Conservation (phyloP, 2,329 filamentous ascomycete genomes). For the Aspergillus fijiensis region DNA sequence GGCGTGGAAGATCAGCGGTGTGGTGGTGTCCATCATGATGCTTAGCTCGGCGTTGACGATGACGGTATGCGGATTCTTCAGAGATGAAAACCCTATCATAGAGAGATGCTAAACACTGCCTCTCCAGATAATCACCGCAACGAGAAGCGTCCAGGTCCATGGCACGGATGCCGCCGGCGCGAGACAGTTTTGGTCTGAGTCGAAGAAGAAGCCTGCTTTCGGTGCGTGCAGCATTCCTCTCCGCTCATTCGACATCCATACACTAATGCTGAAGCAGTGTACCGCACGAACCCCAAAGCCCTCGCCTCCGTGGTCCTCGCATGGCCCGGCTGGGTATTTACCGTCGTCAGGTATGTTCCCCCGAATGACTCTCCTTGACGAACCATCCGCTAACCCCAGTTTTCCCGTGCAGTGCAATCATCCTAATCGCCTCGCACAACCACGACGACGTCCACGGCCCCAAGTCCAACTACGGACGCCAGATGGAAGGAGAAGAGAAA, state of each 20-base stretch:
- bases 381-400: background rate
- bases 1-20: constrained; percentile 56
- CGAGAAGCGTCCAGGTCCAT: constrained; percentile 46
- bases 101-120: background rate
- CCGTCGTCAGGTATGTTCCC: constrained; percentile 38
- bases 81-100: too few species aligned
- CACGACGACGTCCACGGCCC: constrained; percentile 31
- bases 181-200: constrained; percentile 27
- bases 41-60: constrained; percentile 50
- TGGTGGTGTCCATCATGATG: constrained; percentile 49
- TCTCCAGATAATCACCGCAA: constrained; percentile 48
- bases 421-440: constrained; percentile 36
- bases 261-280: constrained; percentile 29
- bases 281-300: constrained; percentile 51
- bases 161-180: constrained; percentile 39
- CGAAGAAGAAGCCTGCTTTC: constrained; percentile 36
- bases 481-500: background rate
- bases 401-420: constrained; percentile 7
- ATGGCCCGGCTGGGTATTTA: constrained; percentile 54
- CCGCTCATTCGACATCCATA: background rate
- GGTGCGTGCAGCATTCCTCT: constrained; percentile 11
- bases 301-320: constrained; percentile 54
- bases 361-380: constrained; percentile 21
- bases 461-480: constrained; percentile 13
- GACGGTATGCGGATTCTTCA: constrained; percentile 38